Base-by-base conservation (phyloP, 495 filamentous ascomycete species). In the Aspergillus kassunensis region DNA sequence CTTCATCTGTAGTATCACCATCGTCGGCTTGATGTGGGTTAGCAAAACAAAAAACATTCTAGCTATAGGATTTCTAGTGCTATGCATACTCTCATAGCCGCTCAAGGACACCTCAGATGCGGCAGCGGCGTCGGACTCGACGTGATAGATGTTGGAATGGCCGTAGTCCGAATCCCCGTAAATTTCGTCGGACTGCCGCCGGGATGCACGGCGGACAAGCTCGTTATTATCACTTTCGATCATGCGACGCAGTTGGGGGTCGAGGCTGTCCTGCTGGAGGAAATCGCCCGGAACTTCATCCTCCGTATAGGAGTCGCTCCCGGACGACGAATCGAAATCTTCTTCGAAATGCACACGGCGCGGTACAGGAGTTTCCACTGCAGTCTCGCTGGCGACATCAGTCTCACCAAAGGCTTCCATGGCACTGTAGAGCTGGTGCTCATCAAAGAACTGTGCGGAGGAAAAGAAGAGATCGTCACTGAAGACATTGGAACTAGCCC, bases 1-100 rank as follows among this genome's bases (percentile, higher is more conserved):
- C 88, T 71, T 92, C 89, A 59, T 92, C 89, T 57, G 88, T 92
- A 31, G 89, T 91, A 56, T 90, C 88, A 47, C 88, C 88, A 70
- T 81, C 71, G 58, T 91, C 89, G 64, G 86, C 88, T 91, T 70
- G 25, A 59, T 58, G 46, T 34, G 46, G 36, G 65, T 90, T 80
- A 90, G 87, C 69, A 80, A 57, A 34, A n/a, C n/a, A n/a, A 18
- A 51, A 49, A 31, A 47, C 50, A 42, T 43, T 19, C n/a, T 16
- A 12, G 15, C 5, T 12, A 46, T 23, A 31, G 31, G 15, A 33
- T 7, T 19, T 9, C 41, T 37, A 53, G 56, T 44, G 46, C 47
- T 57, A 55, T 61, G 55, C 67, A 65, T 70, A 91, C 88, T 84
- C 70, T 91, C 87, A 68, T 91, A 91, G 49, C 87, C 88, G 68